Evolutionary conservation across 2,329 filamentous ascomycete species (phyloP).

Genomic region (Tolypocladium paradoxum): DNA sequence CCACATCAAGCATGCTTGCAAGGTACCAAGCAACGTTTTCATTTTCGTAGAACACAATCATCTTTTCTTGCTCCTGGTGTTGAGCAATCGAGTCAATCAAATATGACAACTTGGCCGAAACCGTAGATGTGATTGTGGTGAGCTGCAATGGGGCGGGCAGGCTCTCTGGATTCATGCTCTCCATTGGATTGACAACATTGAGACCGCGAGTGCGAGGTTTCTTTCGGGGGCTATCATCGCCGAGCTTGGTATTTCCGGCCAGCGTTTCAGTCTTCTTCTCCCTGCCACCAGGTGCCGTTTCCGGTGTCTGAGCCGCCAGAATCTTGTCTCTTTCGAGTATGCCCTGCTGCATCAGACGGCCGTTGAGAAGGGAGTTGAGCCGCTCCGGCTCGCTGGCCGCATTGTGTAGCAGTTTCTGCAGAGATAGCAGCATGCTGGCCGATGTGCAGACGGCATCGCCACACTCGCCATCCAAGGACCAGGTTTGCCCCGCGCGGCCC

Average conservation of each 20-base stretch:
- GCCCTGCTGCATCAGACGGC: constrained; percentile 31
- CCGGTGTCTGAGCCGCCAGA: constrained; percentile 6
- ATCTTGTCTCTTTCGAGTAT: constrained; percentile 23
- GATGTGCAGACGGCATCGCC: constrained; percentile 40
- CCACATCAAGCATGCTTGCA: constrained; percentile 68
- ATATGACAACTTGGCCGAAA: constrained; percentile 81
- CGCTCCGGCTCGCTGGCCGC: constrained; percentile 30
- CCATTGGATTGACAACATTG: constrained; percentile 10
- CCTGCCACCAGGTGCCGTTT: constrained; percentile 5
- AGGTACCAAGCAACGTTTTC: constrained; percentile 82
- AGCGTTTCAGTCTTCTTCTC: constrained; percentile 14
- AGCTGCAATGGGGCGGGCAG: constrained; percentile 38
- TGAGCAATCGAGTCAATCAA: constrained; percentile 61
- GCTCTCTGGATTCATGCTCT: constrained; percentile 11
- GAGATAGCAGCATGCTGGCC: constrained; percentile 35
- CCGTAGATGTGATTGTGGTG: constrained; percentile 63
- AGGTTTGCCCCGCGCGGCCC: constrained; percentile 44
- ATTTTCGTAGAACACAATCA: constrained; percentile 85
- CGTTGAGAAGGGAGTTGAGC: constrained; percentile 37
- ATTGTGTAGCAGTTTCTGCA: constrained; percentile 42
- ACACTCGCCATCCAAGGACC: constrained; percentile 51
- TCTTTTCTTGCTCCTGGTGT: constrained; percentile 66
- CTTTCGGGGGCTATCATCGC: constrained; percentile 22
- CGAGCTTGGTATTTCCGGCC: constrained; percentile 33
- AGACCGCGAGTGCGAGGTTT: constrained; percentile 19